A percentile compares a stretch with the other conserved stretches of the same genome.
Conservation (phyloP, 1,284 basidiomycete species). For the Farysia itapuensis region DNA sequence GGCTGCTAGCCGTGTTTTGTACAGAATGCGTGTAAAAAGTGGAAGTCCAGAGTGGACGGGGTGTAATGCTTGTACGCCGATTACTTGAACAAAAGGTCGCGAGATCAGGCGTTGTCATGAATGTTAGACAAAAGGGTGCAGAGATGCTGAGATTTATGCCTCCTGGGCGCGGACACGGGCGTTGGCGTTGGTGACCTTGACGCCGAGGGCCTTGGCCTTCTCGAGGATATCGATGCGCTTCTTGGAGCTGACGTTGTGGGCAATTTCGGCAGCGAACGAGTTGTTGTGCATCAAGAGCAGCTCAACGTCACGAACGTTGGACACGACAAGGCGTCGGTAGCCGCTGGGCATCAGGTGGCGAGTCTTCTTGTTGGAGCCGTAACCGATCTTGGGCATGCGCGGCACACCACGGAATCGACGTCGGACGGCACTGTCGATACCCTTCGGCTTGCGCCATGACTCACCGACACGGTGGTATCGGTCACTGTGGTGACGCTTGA, state of each 20-base stretch:
- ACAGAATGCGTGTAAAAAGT: background rate
- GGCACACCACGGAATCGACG: slow-evolving; percentile 56
- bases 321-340: slow-evolving; percentile 58
- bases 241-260: slow-evolving; percentile 93
- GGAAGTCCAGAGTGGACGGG: no score
- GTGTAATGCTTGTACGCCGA: no score
- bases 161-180: slow-evolving; percentile 97
- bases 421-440: slow-evolving; percentile 58
- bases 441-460: slow-evolving; percentile 58
- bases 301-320: slow-evolving; percentile 57
- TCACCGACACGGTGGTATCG: slow-evolving; percentile 57
- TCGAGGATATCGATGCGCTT: slow-evolving; percentile 92
- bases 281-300: slow-evolving; percentile 75
- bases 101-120: background rate
- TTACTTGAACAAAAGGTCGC: no score
- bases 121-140: background rate
- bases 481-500: slow-evolving; percentile 59
- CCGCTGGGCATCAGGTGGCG: slow-evolving; percentile 60
- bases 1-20: background rate
- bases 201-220: slow-evolving; percentile 65
- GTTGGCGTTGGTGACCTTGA: slow-evolving; percentile 85
- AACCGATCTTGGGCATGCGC: slow-evolving; percentile 59
- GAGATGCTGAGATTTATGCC: slow-evolving; percentile 59
- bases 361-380: slow-evolving; percentile 61
- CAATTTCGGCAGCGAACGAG: slow-evolving; percentile 92